phyloP scores from a whole-genome alignment of 75 land plant genomes.

The Chamaecyparis obtusa region DNA sequence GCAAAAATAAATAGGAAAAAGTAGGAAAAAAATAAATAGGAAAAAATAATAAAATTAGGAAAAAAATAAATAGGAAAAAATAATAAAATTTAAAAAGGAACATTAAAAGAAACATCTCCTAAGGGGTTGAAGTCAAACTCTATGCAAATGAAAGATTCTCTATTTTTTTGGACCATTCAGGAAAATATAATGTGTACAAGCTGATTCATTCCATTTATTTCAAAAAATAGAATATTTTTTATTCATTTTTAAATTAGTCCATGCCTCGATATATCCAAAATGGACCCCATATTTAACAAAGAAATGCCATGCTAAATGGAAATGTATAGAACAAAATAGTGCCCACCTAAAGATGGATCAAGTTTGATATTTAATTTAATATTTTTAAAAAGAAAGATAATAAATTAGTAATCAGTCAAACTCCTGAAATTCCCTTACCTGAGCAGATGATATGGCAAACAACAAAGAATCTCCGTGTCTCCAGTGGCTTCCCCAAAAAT shows the following conservation, averaged over 20 bases:
- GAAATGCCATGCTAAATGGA: not conserved
- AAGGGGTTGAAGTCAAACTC: not conserved
- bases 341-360: not conserved
- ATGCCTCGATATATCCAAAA: not conserved
- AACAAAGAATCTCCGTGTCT: constrained; percentile 94
- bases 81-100: too few species aligned
- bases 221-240: not conserved
- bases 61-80: too few species aligned
- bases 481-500: constrained; percentile 99
- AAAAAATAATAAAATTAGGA: too few species aligned
- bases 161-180: not conserved
- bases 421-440: constrained; percentile 45
- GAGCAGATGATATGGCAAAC: constrained; percentile 85
- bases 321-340: not conserved
- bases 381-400: not conserved
- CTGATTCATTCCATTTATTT: not conserved
- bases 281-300: not conserved
- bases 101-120: not conserved
- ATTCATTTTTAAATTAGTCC: not conserved
- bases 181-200: not conserved
- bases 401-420: not conserved
- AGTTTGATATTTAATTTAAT: not conserved
- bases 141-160: not conserved
- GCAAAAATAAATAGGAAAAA: too few species aligned
- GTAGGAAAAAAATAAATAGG: too few species aligned